Evolutionary conservation across 257 asterid species (phyloP).

Genomic region (Nicotiana tabacum): DNA sequence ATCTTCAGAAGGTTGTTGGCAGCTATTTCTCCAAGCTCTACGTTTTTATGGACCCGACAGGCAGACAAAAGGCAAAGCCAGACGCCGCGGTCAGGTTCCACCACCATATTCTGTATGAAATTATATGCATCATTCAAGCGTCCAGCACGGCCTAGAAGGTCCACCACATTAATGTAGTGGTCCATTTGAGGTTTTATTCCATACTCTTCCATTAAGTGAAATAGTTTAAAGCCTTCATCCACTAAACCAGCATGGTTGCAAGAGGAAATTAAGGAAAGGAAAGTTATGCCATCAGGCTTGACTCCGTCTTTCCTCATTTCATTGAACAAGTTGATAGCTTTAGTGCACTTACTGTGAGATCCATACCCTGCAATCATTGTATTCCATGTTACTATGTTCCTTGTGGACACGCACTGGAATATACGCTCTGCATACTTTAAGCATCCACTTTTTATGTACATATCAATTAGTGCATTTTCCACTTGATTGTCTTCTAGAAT

Average conservation of each 20-base stretch:
- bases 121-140: conserved; percentile 45
- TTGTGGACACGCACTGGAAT: conserved; percentile 36
- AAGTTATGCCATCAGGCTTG: conserved; percentile 66
- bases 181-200: conserved; percentile 52
- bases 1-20: conserved; percentile 47
- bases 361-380: conserved; percentile 83
- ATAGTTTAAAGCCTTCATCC: conserved; percentile 48
- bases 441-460: conserved; percentile 82
- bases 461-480: conserved; percentile 56
- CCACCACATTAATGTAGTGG: conserved; percentile 64
- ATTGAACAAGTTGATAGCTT: conserved; percentile 48
- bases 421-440: conserved; percentile 44
- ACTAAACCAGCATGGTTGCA: conserved; percentile 80
- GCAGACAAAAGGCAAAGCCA: conserved; percentile 81
- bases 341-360: conserved; percentile 58
- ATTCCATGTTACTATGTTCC: conserved; percentile 68
- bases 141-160: conserved; percentile 74
- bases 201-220: conserved; percentile 45
- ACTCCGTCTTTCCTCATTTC: conserved; percentile 52
- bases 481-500: conserved; percentile 50
- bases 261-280: conserved; percentile 68
- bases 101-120: conserved; percentile 46
- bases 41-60: conserved; percentile 54
- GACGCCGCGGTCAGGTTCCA: conserved; percentile 40
- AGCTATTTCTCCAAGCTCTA: conserved; percentile 75